Evolutionary conservation across 495 filamentous ascomycete genomes (phyloP).

Genomic region (Aspergillus incahuasiensis): DNA sequence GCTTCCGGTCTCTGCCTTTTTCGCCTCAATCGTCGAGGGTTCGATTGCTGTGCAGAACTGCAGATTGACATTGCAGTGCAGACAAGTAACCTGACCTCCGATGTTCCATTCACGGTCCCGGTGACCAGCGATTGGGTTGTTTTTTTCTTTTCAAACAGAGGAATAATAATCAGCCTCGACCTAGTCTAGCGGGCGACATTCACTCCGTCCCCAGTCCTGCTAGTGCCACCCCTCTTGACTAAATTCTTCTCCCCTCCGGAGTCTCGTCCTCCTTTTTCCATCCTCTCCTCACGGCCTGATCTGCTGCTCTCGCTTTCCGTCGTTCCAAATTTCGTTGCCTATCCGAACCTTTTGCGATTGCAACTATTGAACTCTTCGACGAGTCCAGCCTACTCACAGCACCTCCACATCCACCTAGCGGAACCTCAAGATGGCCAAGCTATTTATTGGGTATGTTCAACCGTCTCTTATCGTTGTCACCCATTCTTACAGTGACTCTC

Average conservation of each 20-base stretch:
- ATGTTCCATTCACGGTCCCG: neutral
- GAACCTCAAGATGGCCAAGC: conserved; percentile 66
- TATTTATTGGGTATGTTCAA: conserved; percentile 73
- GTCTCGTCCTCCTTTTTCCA: conserved; percentile 5
- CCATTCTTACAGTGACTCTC: conserved; percentile 6
- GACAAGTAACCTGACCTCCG: neutral
- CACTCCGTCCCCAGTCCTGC: neutral
- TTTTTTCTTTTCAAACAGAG: neutral
- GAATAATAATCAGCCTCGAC: neutral
- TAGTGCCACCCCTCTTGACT: conserved; percentile 10
- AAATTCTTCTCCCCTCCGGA: conserved; percentile 6
- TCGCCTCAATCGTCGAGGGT: conserved; percentile 3
- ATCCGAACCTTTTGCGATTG: neutral
- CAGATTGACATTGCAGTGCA: conserved; percentile 2
- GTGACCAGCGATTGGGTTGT: neutral
- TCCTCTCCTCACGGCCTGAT: conserved; percentile 2
- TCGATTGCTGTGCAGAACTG: neutral
- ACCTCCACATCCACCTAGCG: conserved; percentile 21
- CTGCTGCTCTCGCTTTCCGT: neutral
- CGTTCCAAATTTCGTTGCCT: neutral
- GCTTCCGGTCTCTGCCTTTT: neutral
- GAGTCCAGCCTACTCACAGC: conserved; percentile 14
- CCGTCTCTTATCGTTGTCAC: conserved; percentile 12
- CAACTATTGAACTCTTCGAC: conserved; percentile 6
- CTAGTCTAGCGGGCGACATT: neutral